A percentile compares a stretch with the other conserved stretches of the same genome.
These are phyloP conservation scores for Venturia nashicola DNA, from an alignment of 2,329 filamentous ascomycete species.

Conservation along the genomic window DNA sequence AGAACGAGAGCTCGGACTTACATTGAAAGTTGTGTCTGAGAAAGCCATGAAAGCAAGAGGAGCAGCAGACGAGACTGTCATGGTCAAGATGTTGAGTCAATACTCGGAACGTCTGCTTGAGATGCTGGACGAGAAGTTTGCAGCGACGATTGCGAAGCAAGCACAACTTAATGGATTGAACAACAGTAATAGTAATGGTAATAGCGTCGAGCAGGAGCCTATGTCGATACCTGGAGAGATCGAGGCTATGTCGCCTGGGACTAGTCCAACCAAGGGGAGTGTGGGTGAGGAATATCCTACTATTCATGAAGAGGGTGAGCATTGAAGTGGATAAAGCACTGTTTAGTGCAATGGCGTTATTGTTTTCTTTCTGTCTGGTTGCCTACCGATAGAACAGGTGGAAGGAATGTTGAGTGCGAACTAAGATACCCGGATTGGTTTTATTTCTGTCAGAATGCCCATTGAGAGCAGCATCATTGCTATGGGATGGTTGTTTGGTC, in stretches of 20 bases:
- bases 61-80: slow-evolving; percentile 27
- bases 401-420: background rate
- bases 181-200: background rate
- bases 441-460: background rate
- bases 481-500: background rate
- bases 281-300: background rate
- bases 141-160: slow-evolving; percentile 7
- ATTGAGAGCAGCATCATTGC: background rate
- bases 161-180: background rate
- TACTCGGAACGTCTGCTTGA: slow-evolving; percentile 62
- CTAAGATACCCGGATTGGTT: background rate
- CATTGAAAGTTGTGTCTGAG: slow-evolving; percentile 31
- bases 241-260: background rate
- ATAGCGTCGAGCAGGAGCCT: background rate
- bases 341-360: background rate
- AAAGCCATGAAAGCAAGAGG: slow-evolving; percentile 24
- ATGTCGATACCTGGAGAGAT: background rate
- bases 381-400: background rate
- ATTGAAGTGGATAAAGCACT: slow-evolving; percentile 1
- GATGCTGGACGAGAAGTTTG: slow-evolving; percentile 55
- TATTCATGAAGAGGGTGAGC: background rate
- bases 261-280: background rate
- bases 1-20: slow-evolving; percentile 43
- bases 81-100: slow-evolving; percentile 54
- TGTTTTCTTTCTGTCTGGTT: background rate